These are phyloP conservation scores for Diddensiella santjacobensis DNA, from an alignment of 805 yeast species.

Conservation along the genomic window DNA sequence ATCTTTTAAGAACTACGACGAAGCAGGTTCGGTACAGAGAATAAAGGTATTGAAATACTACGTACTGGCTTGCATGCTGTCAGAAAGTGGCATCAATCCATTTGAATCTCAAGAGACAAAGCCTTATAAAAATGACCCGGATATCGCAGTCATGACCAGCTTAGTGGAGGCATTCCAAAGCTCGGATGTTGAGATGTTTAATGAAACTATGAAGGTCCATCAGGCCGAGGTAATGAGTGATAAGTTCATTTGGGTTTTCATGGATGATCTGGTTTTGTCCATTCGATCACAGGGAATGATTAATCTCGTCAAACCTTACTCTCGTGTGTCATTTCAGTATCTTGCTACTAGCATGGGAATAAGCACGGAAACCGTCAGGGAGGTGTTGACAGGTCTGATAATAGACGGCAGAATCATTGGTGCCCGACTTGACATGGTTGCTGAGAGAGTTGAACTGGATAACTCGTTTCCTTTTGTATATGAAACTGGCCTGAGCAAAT, in stretches of 20 bases:
- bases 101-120: conserved; percentile 70
- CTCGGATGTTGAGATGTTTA: conserved; percentile 25
- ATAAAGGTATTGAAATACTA: conserved; percentile 56
- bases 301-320: conserved; percentile 32
- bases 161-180: conserved; percentile 36
- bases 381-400: conserved; percentile 27
- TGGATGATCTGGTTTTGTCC: conserved; percentile 26
- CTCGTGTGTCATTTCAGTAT: conserved; percentile 26
- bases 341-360: conserved; percentile 26
- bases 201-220: conserved; percentile 16
- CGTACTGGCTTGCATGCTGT: conserved; percentile 55
- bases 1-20: conserved; percentile 58
- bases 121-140: conserved; percentile 41
- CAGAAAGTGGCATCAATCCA: conserved; percentile 60
- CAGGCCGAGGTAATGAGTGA: conserved; percentile 18
- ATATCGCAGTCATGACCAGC: conserved; percentile 29
- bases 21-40: conserved; percentile 61
- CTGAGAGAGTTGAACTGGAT: conserved; percentile 2
- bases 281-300: conserved; percentile 30
- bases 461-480: background rate
- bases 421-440: conserved; percentile 30
- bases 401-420: conserved; percentile 27
- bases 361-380: conserved; percentile 19
- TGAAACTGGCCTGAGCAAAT: background rate
- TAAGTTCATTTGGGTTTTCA: conserved; percentile 13